A percentile compares a stretch with the other conserved stretches of the same genome.
These are phyloP conservation scores for Colletotrichum falcatum DNA, from an alignment of 2,329 filamentous ascomycete species.

Conservation along the genomic window DNA sequence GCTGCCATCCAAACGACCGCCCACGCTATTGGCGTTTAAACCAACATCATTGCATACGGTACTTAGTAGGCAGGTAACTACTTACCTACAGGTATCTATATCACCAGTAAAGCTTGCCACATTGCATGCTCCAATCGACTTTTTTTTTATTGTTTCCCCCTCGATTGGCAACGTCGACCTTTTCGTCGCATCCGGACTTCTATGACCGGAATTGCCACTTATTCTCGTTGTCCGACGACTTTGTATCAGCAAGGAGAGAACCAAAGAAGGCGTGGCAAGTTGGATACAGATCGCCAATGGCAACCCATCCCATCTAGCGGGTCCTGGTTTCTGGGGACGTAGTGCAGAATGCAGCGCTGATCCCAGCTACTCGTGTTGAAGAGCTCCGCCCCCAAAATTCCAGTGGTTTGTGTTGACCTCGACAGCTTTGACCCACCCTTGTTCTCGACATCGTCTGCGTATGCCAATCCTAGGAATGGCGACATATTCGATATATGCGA, in stretches of 20 bases:
- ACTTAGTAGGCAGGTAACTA: too few relatives aligned
- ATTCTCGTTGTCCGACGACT: not conserved
- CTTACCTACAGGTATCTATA: too few relatives aligned
- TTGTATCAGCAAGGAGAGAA: not conserved
- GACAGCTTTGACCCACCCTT: slow-evolving; percentile 24
- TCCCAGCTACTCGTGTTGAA: slow-evolving; percentile 10
- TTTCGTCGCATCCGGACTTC: not conserved
- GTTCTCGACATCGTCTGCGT: too few relatives aligned
- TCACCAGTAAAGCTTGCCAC: too few relatives aligned
- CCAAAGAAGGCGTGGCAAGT: not conserved
- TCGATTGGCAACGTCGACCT: not conserved
- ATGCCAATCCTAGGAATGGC: too few relatives aligned
- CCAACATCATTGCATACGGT: not conserved
- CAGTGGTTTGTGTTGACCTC: slow-evolving; percentile 19
- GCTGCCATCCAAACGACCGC: not conserved
- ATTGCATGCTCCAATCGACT: too few relatives aligned
- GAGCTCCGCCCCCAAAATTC: slow-evolving; percentile 6
- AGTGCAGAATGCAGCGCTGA: not conserved
- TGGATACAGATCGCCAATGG: not conserved
- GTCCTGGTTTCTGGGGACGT: not conserved
- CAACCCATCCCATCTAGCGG: not conserved
- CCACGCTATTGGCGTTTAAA: not conserved
- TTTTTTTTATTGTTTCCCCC: too few relatives aligned
- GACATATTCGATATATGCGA: too few relatives aligned
- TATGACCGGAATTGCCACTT: not conserved